These are phyloP conservation scores for Stephania cephalantha DNA, from an alignment of 164 flowering plant species.

Conservation along the genomic window DNA sequence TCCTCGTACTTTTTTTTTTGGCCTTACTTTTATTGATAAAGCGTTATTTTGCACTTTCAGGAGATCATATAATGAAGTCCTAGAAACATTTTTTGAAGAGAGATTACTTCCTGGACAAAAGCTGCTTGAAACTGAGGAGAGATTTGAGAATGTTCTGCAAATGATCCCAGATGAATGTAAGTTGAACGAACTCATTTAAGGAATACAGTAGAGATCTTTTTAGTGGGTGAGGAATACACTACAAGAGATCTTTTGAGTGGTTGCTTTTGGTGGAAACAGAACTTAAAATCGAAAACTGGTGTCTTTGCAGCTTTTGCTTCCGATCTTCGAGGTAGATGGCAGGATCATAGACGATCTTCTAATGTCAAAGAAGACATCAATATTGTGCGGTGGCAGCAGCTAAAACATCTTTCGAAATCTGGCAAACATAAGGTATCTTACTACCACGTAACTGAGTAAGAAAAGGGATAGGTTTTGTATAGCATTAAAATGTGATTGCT, in stretches of 20 bases:
- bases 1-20: not conserved
- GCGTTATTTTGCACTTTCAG: conserved; percentile 34
- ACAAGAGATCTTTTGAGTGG: not conserved
- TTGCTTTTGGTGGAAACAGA: not conserved
- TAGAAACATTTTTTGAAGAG: conserved; percentile 63
- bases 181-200: not conserved
- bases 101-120: conserved; percentile 53
- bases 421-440: conserved; percentile 63
- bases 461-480: not conserved
- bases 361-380: conserved; percentile 59
- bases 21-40: conserved; percentile 6
- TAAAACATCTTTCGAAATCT: conserved; percentile 60
- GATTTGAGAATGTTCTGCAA: conserved; percentile 69
- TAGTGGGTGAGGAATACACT: too few species aligned
- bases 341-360: conserved; percentile 48
- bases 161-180: conserved; percentile 94
- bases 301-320: conserved; percentile 63
- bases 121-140: conserved; percentile 58
- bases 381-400: conserved; percentile 67
- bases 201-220: not conserved
- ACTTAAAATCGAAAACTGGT: conserved; percentile 1
- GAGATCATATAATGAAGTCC: conserved; percentile 73
- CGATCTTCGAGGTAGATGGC: conserved; percentile 87
- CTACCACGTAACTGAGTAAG: not conserved
- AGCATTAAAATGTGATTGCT: too few species aligned